Percentiles rank a stretch among this genome's conserved stretches.
phyloP scores from a whole-genome alignment of 306 rosid genomes.

The Prinsepia uniflora region DNA sequence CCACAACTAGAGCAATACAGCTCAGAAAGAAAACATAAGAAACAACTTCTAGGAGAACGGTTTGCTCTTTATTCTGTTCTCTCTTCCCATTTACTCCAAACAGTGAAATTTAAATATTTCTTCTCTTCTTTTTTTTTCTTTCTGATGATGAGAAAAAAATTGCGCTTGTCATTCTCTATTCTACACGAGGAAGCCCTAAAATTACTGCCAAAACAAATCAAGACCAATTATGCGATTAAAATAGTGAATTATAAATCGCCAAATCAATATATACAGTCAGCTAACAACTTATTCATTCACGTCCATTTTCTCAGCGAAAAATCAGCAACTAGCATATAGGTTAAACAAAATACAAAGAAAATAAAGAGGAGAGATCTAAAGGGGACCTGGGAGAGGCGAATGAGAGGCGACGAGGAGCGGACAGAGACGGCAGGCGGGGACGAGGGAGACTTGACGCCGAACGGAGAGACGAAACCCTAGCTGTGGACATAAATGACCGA shows the following conservation, averaged over 20 bases:
- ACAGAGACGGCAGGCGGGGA: slow-evolving; percentile 48
- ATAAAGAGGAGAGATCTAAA: background rate
- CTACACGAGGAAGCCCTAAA: background rate
- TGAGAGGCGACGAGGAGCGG: slow-evolving; percentile 74
- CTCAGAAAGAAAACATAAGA: background rate
- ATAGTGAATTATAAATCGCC: background rate
- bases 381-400: slow-evolving; percentile 59
- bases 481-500: slow-evolving; percentile 63
- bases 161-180: no score
- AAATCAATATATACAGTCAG: background rate
- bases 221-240: background rate
- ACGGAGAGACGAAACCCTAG: slow-evolving; percentile 63
- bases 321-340: background rate
- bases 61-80: background rate
- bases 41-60: background rate
- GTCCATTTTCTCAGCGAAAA: background rate
- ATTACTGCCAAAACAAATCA: background rate
- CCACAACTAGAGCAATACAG: no score
- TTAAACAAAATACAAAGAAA: background rate
- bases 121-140: background rate
- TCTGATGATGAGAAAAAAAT: background rate
- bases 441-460: slow-evolving; percentile 58
- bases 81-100: background rate
- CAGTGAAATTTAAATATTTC: slow-evolving; percentile 1
- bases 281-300: background rate